Conservation (phyloP, 2,329 filamentous ascomycete species). For the Exophiala lecanii-corni region DNA sequence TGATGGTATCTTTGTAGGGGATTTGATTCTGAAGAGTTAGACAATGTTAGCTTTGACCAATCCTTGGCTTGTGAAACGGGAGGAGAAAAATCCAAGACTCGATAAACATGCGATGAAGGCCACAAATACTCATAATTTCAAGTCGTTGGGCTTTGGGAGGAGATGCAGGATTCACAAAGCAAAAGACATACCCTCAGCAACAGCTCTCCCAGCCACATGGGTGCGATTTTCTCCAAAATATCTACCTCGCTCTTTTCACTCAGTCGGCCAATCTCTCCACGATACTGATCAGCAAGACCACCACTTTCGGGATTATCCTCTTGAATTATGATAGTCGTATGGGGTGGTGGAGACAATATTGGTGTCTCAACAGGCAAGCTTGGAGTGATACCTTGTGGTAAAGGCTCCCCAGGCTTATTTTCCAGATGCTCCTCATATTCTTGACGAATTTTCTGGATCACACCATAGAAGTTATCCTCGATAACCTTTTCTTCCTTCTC, state of each 20-base stretch:
- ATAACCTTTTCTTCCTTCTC: conserved; percentile 48
- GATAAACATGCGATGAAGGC: no score
- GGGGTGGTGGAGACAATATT: conserved; percentile 38
- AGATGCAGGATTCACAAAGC: no score
- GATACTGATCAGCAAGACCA: conserved; percentile 76
- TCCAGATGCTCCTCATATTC: conserved; percentile 43
- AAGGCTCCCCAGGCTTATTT: conserved; percentile 34
- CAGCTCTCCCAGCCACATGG: conserved; percentile 88
- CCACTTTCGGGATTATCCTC: conserved; percentile 60
- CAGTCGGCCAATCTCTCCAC: conserved; percentile 76
- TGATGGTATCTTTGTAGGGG: conserved; percentile 84
- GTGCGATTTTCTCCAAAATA: conserved; percentile 76
- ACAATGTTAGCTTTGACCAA: conserved; percentile 16
- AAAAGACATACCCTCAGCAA: conserved; percentile 61
- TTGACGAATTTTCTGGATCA: conserved; percentile 42
- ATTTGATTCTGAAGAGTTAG: conserved; percentile 62
- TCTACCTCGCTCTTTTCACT: conserved; percentile 64
- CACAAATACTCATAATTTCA: no score
- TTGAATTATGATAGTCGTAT: conserved; percentile 60
- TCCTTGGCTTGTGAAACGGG: neutral
- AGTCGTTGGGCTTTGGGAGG: neutral
- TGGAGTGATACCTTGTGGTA: conserved; percentile 39
- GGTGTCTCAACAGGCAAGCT: conserved; percentile 44
- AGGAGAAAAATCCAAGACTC: no score
- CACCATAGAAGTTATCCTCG: conserved; percentile 43